These are phyloP conservation scores for Massariosphaeria phaeospora DNA, from an alignment of 495 filamentous ascomycete genomes.

Conservation along the genomic window DNA sequence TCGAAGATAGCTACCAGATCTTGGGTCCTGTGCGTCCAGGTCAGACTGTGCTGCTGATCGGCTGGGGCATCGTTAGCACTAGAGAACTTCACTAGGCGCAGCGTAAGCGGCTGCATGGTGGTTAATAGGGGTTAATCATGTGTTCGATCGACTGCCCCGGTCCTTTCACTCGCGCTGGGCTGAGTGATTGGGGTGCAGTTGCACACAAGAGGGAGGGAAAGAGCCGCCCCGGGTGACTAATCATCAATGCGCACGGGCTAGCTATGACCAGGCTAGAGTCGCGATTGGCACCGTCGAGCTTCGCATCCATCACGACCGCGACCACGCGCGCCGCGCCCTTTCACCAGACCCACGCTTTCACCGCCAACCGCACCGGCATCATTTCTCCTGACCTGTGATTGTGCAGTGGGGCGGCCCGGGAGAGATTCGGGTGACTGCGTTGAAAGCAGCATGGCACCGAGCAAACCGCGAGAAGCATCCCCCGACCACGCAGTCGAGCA, in stretches of 20 bases:
- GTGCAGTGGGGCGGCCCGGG: too few relatives aligned
- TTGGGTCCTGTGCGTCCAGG: conserved; percentile 32
- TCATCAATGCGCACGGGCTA: too few relatives aligned
- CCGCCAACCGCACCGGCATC: not conserved
- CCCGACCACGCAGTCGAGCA: conserved; percentile 58
- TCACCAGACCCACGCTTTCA: not conserved
- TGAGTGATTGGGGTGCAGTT: too few relatives aligned
- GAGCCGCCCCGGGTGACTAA: too few relatives aligned
- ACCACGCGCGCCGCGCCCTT: not conserved
- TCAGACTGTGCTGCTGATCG: conserved; percentile 24
- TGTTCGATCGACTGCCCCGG: not conserved
- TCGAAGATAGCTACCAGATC: conserved; percentile 43
- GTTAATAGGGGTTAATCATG: not conserved
- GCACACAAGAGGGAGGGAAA: too few relatives aligned
- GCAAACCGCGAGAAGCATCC: conserved; percentile 42
- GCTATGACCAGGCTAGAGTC: too few relatives aligned
- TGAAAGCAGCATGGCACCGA: conserved; percentile 40
- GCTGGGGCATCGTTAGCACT: conserved; percentile 20
- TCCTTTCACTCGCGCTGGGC: too few relatives aligned
- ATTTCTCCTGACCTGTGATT: not conserved
- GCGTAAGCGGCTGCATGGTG: conserved; percentile 10
- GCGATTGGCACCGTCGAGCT: not conserved
- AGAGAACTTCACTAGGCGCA: conserved; percentile 35
- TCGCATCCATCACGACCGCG: not conserved
- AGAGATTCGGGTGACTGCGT: conserved; percentile 5